Conservation (phyloP, 805 yeast species). For the Tetrapisispora taiwanensis region DNA sequence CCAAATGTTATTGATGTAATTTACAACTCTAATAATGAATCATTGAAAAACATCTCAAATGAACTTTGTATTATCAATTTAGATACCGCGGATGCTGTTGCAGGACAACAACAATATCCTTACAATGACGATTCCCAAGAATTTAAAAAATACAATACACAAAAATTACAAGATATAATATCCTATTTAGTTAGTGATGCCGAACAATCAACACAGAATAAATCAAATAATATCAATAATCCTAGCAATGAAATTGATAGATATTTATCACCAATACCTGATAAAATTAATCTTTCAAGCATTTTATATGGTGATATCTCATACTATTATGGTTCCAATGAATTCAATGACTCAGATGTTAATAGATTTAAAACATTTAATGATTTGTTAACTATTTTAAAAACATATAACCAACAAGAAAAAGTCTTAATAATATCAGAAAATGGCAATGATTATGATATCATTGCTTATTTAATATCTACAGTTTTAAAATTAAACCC, state of each 20-base stretch:
- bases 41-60: conserved; percentile 12
- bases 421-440: conserved; percentile 18
- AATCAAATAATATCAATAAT: not conserved
- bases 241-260: not conserved
- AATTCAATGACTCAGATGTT: conserved; percentile 10
- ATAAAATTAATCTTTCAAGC: not conserved
- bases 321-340: conserved; percentile 6
- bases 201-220: not conserved
- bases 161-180: conserved; percentile 8
- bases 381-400: conserved; percentile 22
- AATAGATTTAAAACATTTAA: conserved; percentile 20
- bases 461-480: conserved; percentile 20
- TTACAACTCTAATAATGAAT: not conserved
- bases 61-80: conserved; percentile 30
- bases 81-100: conserved; percentile 24
- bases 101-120: conserved; percentile 18
- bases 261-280: conserved; percentile 4
- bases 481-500: conserved; percentile 19
- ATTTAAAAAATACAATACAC: conserved; percentile 18
- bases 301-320: conserved; percentile 7
- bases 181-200: not conserved
- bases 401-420: conserved; percentile 11
- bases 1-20: not conserved
- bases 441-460: conserved; percentile 21
- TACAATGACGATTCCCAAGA: conserved; percentile 5